Conservation (phyloP, 2,329 filamentous ascomycete genomes). For the Aaosphaeria pasadenensis region DNA sequence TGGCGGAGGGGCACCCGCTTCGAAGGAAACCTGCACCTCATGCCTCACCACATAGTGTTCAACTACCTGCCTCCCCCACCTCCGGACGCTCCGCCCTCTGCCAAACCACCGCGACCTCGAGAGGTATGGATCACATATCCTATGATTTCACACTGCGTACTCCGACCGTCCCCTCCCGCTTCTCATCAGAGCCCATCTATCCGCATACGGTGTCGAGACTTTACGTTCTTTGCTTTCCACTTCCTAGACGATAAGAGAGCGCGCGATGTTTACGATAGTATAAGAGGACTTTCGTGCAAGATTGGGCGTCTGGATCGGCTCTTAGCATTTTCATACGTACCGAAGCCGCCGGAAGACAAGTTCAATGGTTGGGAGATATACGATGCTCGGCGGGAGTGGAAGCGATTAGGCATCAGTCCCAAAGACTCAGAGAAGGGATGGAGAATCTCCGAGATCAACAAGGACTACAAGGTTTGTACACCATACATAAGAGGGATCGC, state of each 20-base stretch:
- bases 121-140: constrained; percentile 95
- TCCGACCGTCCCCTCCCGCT: constrained; percentile 68
- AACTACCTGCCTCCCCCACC: constrained; percentile 50
- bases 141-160: constrained; percentile 77
- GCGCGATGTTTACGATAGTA: constrained; percentile 82
- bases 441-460: constrained; percentile 87
- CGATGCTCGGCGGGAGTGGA: constrained; percentile 80
- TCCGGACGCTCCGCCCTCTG: constrained; percentile 31
- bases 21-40: constrained; percentile 60
- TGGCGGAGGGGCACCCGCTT: constrained; percentile 56
- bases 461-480: constrained; percentile 65
- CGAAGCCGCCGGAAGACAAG: constrained; percentile 68
- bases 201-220: constrained; percentile 86
- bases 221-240: constrained; percentile 89
- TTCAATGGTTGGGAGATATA: constrained; percentile 83
- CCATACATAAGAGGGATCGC: too few relatives aligned
- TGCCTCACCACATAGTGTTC: constrained; percentile 64
- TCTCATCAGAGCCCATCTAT: constrained; percentile 76
- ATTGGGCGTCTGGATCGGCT: constrained; percentile 82
- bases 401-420: constrained; percentile 79
- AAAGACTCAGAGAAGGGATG: constrained; percentile 78
- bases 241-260: constrained; percentile 73
- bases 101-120: constrained; percentile 49
- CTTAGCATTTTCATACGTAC: constrained; percentile 83
- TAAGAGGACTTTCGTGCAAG: constrained; percentile 77